Percentiles rank a stretch among this genome's conserved stretches.
Evolutionary conservation across 208 protist genomes (phyloP).

Genomic region (Spongospora subterranea): DNA sequence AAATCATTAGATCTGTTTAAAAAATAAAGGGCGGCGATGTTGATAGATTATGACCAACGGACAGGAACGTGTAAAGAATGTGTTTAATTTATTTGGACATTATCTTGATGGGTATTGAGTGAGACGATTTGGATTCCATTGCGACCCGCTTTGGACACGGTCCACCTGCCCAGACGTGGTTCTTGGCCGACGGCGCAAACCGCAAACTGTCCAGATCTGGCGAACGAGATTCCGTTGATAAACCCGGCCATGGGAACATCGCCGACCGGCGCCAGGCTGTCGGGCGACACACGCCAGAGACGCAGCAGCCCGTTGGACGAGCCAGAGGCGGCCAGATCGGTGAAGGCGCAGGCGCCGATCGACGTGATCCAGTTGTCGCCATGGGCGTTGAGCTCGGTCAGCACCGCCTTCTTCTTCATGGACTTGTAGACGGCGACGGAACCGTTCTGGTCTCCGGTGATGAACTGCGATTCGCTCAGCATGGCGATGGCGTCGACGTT

Average conservation of each 20-base stretch:
- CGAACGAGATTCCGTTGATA: not conserved
- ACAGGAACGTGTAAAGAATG: no score
- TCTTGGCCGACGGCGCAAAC: slow-evolving; percentile 51
- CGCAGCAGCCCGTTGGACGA: not conserved
- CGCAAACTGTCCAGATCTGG: slow-evolving; percentile 10
- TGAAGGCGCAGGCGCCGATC: not conserved
- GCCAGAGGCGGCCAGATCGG: slow-evolving; percentile 29
- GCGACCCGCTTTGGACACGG: not conserved
- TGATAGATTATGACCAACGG: no score
- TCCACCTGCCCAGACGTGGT: slow-evolving; percentile 21
- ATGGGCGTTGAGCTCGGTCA: not conserved
- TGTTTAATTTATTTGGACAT: not conserved
- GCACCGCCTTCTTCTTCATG: not conserved
- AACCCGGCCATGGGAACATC: not conserved
- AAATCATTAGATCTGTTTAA: no score
- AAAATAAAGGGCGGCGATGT: no score
- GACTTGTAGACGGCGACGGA: not conserved
- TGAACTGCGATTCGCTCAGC: slow-evolving; percentile 44
- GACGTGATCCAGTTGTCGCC: not conserved
- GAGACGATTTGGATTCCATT: slow-evolving; percentile 22
- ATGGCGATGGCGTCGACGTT: slow-evolving; percentile 58
- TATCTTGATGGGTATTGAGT: not conserved
- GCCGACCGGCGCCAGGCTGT: not conserved
- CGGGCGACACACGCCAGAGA: slow-evolving; percentile 11
- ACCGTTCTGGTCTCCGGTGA: slow-evolving; percentile 59